Evolutionary conservation across 176 grass and related monocot genomes (phyloP), one percentile per base, ranked within the genome.

Genomic region (Bothriochloa decipiens): DNA sequence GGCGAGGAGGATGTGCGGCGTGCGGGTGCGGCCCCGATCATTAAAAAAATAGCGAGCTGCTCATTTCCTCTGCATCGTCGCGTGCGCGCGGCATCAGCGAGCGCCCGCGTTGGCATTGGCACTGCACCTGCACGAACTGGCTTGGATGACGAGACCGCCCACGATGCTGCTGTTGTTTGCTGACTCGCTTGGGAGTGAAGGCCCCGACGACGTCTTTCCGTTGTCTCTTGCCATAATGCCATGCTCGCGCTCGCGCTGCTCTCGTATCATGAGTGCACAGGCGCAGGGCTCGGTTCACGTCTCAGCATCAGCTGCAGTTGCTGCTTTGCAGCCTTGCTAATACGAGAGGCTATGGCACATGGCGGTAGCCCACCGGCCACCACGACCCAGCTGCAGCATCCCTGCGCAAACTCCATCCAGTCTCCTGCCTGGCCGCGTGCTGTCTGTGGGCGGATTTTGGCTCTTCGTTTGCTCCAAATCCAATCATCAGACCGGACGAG

Each of bases 271-370:
- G n/a, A n/a, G 39, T 35, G 17, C 65, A 15, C 35, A 16, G 16
- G 15, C 67, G 29, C 33, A 65, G 8, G 29, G 33, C 29, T 36
- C 32, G 11, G 46, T 43, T 81, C 46, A 41, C 78, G 4, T 45
- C 78, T 87, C 85, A 26, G 0, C 62, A 4, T 82, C 85, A 46
- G 6, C 58, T 72, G 69, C 77, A 75, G 85, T 58, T 36, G 80
- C 50, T 57, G 79, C 18, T 18, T 36, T 39, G 79, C 79, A 70
- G 43, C 65, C 79, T 70, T 81, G 46, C 43, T 1, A 42, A 49
- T 32, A 65, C 17, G 46, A 10, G 49, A 69, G 46, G 35, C 41
- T 33, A 26, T 14, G 35, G 67, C 80, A 71, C 80, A 81, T 57
- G 85, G 70, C 70, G 27, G 58, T 66, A 66, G 43, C 11, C 85